A percentile compares a stretch with the other conserved stretches of the same genome.
These are phyloP conservation scores for Triticum urartu DNA, from an alignment of 176 grass and related monocot genomes.

Conservation along the genomic window DNA sequence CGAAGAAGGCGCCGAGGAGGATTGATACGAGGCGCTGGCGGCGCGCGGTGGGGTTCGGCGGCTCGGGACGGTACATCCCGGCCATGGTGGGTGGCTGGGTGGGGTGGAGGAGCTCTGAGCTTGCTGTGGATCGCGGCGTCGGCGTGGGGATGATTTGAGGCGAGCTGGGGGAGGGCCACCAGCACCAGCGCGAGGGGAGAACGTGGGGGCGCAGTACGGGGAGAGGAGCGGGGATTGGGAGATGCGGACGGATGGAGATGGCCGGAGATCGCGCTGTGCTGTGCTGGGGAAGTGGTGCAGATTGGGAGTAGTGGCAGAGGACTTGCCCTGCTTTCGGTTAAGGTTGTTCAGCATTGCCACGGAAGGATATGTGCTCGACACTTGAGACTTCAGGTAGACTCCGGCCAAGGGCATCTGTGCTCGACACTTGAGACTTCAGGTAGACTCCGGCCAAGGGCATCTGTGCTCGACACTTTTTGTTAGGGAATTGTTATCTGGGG, in stretches of 20 bases:
- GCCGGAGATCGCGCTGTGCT: constrained; percentile 24
- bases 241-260: neutral
- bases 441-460: neutral
- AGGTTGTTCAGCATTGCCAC: neutral
- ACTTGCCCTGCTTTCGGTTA: constrained; percentile 15
- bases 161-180: constrained; percentile 8
- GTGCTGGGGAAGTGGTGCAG: neutral
- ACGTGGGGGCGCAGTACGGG: constrained; percentile 33
- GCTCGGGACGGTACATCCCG: constrained; percentile 26
- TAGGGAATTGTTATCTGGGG: no score
- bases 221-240: constrained; percentile 1
- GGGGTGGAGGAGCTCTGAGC: neutral
- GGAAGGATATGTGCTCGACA: neutral
- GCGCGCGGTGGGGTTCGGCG: constrained; percentile 1
- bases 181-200: constrained; percentile 4
- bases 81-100: constrained; percentile 10
- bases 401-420: neutral
- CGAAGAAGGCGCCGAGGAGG: constrained; percentile 48
- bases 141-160: constrained; percentile 11
- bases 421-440: neutral
- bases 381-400: constrained; percentile 12
- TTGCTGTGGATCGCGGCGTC: neutral
- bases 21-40: constrained; percentile 37
- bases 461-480: no score
- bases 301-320: neutral